Evolutionary conservation across 2,329 filamentous ascomycete species (phyloP), one percentile per base, ranked within the genome.

Genomic region (Chaetomium strumarium): DNA sequence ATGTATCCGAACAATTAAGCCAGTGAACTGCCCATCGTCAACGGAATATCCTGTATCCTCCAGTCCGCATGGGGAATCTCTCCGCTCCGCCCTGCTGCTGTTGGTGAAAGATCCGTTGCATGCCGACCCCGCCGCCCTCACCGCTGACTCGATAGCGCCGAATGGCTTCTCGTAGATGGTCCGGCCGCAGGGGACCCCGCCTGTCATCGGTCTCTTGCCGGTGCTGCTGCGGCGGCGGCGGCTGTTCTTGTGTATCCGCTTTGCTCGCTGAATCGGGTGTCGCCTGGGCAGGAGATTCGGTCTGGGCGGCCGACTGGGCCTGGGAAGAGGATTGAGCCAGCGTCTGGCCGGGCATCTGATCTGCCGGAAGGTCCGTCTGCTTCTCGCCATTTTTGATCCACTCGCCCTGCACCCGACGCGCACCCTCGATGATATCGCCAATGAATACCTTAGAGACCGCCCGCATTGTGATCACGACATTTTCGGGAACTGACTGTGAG

Each of bases 361-460:
- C 64, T 17, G 67, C 71, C 1, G 75, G 71, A 2, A 78, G 63
- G 9, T 80, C 79, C 10, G 73, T 75, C 60, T 84, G 81, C 51
- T 75, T 74, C 66, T 84, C 82, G 54, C 74, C 77, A 6, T 78
- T 75, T 1, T 75, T 72, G 31, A 85, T 73, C 85, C 85, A 89
- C 68, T 91, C 85, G 54, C 76, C 75, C 64, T 90, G 87, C 11
- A 90, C 79, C 40, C 79, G 77, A 47, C 86, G 78, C 10, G 88
- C 86, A 45, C 77, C 73, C 66, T 90, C 86, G 57, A 91, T 85
- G 44, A 92, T 75, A 57, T 90, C 84, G 48, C 86, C 87, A 4
- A 87, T 79, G 65, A 88, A 90, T 55, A 88, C 76, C 68, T 92
- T 92, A 44, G 85, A 83, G 17, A 88, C 86, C 0, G 84, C 82